Base-by-base conservation (phyloP, 2,329 filamentous ascomycete species). In the Hypoxylon sp. region DNA sequence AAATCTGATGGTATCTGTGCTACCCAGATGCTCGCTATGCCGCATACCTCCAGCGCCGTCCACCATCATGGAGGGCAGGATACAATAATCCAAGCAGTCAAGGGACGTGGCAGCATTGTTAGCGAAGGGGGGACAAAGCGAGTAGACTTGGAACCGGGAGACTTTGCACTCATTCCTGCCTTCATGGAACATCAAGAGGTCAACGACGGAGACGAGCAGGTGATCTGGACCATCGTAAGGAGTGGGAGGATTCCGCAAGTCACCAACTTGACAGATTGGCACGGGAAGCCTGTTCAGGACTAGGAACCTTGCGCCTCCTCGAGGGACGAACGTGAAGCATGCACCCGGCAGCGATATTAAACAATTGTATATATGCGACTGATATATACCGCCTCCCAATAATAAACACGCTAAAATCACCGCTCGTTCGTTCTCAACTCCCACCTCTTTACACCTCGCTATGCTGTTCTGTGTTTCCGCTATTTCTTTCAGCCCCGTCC, bases 61-160 rank as follows among this genome's bases (percentile, higher is more conserved):
- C 84, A 87, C 71, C 84, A 87, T 65, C 84, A 87, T 71, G 84
- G 84, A 30, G 74, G 78, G 32, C 82, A 87, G 73, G 83, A 87
- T 65, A 86, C 83, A 0, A 79, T 87, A 43, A 81, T 87, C 43
- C 85, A 84, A 71, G 84, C 83, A 5, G 81, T 82, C 7, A 77
- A 76, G 21, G 84, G 85, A 1, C 74, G 79, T 47, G 84, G 84
- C 3, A 78, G 78, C 21, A 78, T 87, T n/a, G 80, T 87, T 23
- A 83, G 80, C 53, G 81, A 84, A 16, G 78, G 81, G 12, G 84
- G 84, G 19, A 76, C 75, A 29, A 82, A 81, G 67, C 79, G 80
- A 45, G 78, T 83, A 53, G 75, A 81, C n/a, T 75, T 88, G 9
- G 74, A 73, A 19, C 81, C 83, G 0, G 84, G 85, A 0, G 85